phyloP scores from a whole-genome alignment of 164 flowering plant species.

The Vitis rotundifolia region DNA sequence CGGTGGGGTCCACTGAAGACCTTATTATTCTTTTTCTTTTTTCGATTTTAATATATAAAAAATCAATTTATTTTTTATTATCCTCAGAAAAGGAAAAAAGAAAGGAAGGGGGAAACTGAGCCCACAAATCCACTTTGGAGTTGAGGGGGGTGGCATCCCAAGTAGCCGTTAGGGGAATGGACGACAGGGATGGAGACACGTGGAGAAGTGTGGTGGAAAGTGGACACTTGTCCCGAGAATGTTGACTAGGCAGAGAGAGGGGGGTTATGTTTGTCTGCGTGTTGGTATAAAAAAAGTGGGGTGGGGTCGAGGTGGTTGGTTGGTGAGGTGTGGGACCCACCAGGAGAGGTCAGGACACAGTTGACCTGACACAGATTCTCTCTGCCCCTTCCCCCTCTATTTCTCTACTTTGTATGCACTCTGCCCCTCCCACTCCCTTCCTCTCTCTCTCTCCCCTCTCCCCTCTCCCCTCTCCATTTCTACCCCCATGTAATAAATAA shows the following conservation, averaged over 20 bases:
- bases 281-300: background rate
- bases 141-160: background rate
- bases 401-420: too few species aligned
- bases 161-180: background rate
- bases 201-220: background rate
- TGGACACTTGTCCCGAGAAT: conserved; percentile 16
- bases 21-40: conserved; percentile 2
- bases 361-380: conserved; percentile 26
- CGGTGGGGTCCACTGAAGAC: conserved; percentile 11
- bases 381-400: background rate
- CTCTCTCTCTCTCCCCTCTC: too few species aligned
- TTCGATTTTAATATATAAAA: background rate
- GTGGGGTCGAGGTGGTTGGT: background rate
- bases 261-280: background rate
- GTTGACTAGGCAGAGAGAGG: conserved; percentile 11
- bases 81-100: too few species aligned
- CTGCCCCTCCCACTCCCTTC: too few species aligned
- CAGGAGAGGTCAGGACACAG: conserved; percentile 4
- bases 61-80: too few species aligned
- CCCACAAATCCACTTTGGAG: conserved; percentile 12
- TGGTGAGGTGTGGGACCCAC: conserved; percentile 9
- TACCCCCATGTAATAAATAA: too few species aligned
- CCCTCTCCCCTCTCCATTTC: too few species aligned
- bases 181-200: background rate
- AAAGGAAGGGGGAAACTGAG: background rate